Evolutionary conservation across 129 eudicot genomes (phyloP).

Genomic region (Artemisia annua): DNA sequence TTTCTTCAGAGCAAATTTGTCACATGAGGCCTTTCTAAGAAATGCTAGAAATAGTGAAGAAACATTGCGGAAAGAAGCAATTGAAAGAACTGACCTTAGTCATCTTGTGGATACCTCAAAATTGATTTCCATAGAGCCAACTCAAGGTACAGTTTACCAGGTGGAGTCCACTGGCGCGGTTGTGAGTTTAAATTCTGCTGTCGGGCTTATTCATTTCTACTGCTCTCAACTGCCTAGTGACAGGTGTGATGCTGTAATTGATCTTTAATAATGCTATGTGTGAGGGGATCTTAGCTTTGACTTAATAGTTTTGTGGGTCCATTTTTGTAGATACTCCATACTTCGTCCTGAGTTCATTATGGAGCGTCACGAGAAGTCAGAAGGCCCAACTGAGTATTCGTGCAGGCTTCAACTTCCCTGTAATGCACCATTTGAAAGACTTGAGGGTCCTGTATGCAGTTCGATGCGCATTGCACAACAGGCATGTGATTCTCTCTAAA

Average conservation of each 20-base stretch:
- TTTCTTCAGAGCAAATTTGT: conserved; percentile 71
- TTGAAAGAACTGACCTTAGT: conserved; percentile 94
- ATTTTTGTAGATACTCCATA: conserved; percentile 72
- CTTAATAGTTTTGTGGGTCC: background rate
- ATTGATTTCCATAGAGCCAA: conserved; percentile 61
- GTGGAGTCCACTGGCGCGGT: conserved; percentile 97
- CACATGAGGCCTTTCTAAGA: conserved; percentile 88
- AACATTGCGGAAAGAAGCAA: conserved; percentile 94
- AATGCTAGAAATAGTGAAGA: conserved; percentile 98
- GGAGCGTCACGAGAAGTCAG: conserved; percentile 92
- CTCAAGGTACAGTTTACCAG: conserved; percentile 72
- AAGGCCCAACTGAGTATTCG: conserved; percentile 75
- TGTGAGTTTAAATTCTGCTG: conserved; percentile 98
- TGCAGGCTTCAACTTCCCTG: conserved; percentile 99
- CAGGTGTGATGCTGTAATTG: conserved; percentile 45
- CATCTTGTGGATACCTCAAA: conserved; percentile 72
- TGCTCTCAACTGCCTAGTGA: conserved; percentile 99
- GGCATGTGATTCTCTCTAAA: conserved; percentile 41
- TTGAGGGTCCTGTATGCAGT: conserved; percentile 95
- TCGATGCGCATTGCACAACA: conserved; percentile 99
- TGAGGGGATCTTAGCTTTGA: conserved; percentile 8
- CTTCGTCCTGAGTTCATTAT: conserved; percentile 96
- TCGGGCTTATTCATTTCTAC: conserved; percentile 94
- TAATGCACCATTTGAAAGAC: conserved; percentile 94
- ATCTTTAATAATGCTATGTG: background rate